These are phyloP conservation scores for Phytophthora uliginosa DNA, from an alignment of 352 stramenopile genomes.

Conservation along the genomic window DNA sequence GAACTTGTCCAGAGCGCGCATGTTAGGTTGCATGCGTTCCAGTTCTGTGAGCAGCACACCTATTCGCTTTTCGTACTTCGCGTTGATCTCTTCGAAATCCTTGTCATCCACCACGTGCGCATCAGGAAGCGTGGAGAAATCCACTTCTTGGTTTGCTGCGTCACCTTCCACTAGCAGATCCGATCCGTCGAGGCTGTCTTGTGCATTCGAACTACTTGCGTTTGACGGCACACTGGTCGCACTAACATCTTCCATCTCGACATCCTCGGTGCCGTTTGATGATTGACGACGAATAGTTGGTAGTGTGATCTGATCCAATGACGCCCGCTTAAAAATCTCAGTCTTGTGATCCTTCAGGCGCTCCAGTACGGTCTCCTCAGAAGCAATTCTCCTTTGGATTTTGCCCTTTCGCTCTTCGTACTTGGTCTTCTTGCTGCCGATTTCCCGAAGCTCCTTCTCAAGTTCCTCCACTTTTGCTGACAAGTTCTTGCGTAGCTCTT, in stretches of 20 bases:
- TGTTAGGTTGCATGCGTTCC: constrained; percentile 98
- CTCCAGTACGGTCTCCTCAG: constrained; percentile 93
- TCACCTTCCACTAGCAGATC: constrained; percentile 65
- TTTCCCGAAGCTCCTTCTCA: constrained; percentile 70
- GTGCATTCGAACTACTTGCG: background rate
- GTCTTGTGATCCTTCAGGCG: constrained; percentile 94
- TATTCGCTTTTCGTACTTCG: constrained; percentile 76
- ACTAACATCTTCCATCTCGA: constrained; percentile 71
- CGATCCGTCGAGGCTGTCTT: constrained; percentile 36
- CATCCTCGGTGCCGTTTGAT: constrained; percentile 45
- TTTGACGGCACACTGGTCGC: background rate
- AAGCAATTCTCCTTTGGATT: constrained; percentile 87
- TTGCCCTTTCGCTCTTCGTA: constrained; percentile 74
- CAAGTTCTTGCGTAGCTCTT: constrained; percentile 42
- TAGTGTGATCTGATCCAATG: constrained; percentile 96
- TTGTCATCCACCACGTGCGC: constrained; percentile 80
- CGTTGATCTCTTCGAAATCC: constrained; percentile 89
- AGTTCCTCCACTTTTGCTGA: constrained; percentile 58
- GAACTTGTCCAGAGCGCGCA: constrained; percentile 94
- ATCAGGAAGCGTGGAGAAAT: constrained; percentile 92
- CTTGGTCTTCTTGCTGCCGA: constrained; percentile 70
- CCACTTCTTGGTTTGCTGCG: constrained; percentile 72
- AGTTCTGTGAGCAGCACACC: constrained; percentile 80
- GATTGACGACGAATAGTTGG: constrained; percentile 57
- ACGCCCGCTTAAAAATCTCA: constrained; percentile 96